Conservation (phyloP, 345 rosid genomes). For the Citrus cavaleriei region DNA sequence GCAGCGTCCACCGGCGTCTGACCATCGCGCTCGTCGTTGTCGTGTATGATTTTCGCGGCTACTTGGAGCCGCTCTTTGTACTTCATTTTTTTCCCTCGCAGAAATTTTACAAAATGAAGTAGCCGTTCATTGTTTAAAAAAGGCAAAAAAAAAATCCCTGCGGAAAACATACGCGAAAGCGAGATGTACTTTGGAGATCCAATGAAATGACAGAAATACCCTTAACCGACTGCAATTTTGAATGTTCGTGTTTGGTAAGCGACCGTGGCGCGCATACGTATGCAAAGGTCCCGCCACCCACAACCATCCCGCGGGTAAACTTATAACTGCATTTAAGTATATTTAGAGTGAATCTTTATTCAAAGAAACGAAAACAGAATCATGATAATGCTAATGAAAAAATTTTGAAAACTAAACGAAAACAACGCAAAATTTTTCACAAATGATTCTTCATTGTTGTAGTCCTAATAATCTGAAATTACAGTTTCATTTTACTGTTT, state of each 20-base stretch:
- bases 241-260: not conserved
- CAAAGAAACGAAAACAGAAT: too few species aligned
- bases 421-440: too few species aligned
- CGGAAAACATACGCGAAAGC: not conserved
- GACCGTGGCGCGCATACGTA: not conserved
- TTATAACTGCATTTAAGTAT: too few species aligned
- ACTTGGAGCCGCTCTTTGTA: constrained; percentile 60
- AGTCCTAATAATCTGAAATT: too few species aligned
- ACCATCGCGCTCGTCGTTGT: constrained; percentile 25
- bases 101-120: not conserved
- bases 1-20: constrained; percentile 22
- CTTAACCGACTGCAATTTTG: not conserved
- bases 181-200: too few species aligned
- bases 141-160: too few species aligned
- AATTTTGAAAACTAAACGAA: too few species aligned
- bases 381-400: too few species aligned
- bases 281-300: too few species aligned
- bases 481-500: constrained; percentile 72
- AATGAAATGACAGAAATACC: not conserved
- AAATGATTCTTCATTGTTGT: too few species aligned
- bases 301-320: too few species aligned
- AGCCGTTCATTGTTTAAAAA: not conserved
- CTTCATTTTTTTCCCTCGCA: constrained; percentile 31
- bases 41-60: constrained; percentile 49
- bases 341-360: too few species aligned